These are phyloP conservation scores for Microsporum canis DNA, from an alignment of 2,329 filamentous ascomycete genomes.

Conservation along the genomic window DNA sequence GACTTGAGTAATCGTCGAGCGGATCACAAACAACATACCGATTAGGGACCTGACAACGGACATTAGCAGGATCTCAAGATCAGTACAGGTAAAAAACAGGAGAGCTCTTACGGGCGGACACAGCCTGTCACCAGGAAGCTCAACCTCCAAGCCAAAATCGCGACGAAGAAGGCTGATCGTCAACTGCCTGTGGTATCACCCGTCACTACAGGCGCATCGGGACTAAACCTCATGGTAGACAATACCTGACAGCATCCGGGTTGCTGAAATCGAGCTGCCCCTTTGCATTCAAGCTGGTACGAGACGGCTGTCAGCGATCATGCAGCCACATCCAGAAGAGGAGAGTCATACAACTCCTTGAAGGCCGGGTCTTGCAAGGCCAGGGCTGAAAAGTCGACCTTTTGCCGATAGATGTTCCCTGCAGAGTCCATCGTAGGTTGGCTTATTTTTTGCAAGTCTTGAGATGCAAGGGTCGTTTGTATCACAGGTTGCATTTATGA, in stretches of 20 bases:
- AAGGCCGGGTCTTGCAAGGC: conserved; percentile 50
- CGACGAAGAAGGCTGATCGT: conserved; percentile 65
- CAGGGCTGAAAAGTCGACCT: conserved; percentile 52
- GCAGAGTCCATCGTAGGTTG: conserved; percentile 23
- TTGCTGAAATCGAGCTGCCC: conserved; percentile 69
- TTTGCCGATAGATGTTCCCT: conserved; percentile 43
- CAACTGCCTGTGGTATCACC: conserved; percentile 42
- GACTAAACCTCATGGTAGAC: neutral
- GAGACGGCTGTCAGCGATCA: neutral
- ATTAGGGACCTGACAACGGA: conserved; percentile 32
- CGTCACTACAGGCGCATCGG: neutral
- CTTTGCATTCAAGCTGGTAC: conserved; percentile 40
- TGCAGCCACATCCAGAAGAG: conserved; percentile 19
- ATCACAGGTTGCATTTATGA: neutral
- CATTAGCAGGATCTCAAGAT: neutral
- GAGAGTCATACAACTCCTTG: conserved; percentile 39
- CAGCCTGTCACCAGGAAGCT: conserved; percentile 64
- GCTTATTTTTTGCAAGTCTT: neutral
- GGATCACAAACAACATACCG: conserved; percentile 24
- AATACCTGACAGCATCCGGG: conserved; percentile 60
- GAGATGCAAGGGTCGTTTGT: neutral
- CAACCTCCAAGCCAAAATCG: conserved; percentile 62
- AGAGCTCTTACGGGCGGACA: conserved; percentile 61
- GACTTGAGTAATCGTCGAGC: neutral
- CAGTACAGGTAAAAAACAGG: neutral